A percentile compares a stretch with the other conserved stretches of the same genome.
Conservation (phyloP, 176 grass and related monocot species). For the Hyparrhenia diplandra region DNA sequence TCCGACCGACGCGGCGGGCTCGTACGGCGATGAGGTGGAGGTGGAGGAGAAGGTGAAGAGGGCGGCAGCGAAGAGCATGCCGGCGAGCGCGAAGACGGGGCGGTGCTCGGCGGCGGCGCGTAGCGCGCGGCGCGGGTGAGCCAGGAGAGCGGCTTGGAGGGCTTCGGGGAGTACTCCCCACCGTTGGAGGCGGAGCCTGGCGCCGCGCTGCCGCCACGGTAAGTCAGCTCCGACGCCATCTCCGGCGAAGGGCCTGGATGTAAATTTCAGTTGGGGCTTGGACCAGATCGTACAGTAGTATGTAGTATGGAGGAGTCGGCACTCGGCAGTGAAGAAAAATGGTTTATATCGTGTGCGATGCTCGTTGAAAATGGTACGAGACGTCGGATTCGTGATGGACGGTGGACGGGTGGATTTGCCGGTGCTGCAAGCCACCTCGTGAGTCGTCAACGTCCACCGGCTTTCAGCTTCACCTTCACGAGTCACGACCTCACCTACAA, state of each 20-base stretch:
- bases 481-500: not conserved
- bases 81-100: conserved; percentile 64
- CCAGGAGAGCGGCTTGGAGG: conserved; percentile 51
- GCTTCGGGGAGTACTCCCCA: conserved; percentile 53
- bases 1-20: not conserved
- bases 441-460: not conserved
- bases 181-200: conserved; percentile 20
- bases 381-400: not conserved
- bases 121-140: conserved; percentile 54
- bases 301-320: not conserved
- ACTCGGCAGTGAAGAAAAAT: not conserved
- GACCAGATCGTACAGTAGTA: not conserved
- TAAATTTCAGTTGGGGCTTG: not conserved
- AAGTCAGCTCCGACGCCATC: conserved; percentile 79
- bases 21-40: not conserved
- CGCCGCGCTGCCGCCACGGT: conserved; percentile 39
- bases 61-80: conserved; percentile 52
- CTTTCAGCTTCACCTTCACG: not conserved
- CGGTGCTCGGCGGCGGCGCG: conserved; percentile 65
- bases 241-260: conserved; percentile 17
- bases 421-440: not conserved
- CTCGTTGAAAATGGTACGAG: not conserved
- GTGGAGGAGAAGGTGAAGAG: conserved; percentile 39
- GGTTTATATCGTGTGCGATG: conserved; percentile 11
- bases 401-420: not conserved